Evolutionary conservation across 2,329 filamentous ascomycete species (phyloP).

Genomic region (Cordyceps cateniannulata): DNA sequence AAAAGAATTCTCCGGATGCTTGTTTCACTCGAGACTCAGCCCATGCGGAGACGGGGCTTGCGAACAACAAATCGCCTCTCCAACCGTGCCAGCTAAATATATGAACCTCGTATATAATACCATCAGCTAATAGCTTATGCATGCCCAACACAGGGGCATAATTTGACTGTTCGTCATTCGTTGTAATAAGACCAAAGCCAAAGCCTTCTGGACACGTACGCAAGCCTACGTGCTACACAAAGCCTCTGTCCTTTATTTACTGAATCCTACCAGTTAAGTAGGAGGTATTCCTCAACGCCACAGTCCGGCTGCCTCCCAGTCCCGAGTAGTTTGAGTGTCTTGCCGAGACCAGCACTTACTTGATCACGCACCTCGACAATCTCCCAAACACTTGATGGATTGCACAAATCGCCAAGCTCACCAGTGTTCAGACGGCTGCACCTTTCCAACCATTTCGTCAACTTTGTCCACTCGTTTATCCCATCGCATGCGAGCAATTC

Average conservation of each 20-base stretch:
- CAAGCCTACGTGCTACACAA: too few relatives aligned
- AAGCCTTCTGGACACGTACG: too few relatives aligned
- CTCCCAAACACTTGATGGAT: not conserved
- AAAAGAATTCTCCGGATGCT: constrained; percentile 7
- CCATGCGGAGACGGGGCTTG: constrained; percentile 8
- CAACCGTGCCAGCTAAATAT: not conserved
- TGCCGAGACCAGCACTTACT: not conserved
- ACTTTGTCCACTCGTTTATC: not conserved
- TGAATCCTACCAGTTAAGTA: too few relatives aligned
- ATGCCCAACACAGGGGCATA: not conserved
- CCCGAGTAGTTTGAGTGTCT: too few relatives aligned
- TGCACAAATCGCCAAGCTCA: not conserved
- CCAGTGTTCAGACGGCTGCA: not conserved
- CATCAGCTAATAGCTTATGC: not conserved
- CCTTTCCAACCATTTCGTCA: not conserved
- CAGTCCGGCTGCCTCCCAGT: too few relatives aligned
- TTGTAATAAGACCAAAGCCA: too few relatives aligned
- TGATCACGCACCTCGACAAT: not conserved
- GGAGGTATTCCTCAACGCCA: too few relatives aligned
- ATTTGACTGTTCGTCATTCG: not conserved
- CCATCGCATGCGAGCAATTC: not conserved
- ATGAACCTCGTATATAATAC: constrained; percentile 2
- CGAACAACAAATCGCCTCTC: not conserved
- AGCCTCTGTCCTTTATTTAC: too few relatives aligned
- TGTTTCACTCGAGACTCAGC: constrained; percentile 13